phyloP scores from a whole-genome alignment of 768 basidiomycete genomes.

The Phylloporus scabripes region DNA sequence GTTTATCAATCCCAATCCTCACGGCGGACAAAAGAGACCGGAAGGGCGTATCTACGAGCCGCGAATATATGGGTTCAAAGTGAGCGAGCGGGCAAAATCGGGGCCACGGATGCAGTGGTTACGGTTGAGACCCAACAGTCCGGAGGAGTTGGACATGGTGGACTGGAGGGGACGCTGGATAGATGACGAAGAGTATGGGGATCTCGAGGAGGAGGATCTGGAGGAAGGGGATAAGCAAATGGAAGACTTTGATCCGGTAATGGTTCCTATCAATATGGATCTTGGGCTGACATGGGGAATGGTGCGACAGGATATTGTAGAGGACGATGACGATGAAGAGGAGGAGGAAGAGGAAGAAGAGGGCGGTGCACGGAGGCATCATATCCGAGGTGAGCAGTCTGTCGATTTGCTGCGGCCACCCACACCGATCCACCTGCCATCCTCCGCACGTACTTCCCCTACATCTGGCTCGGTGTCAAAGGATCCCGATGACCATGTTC shows the following conservation, averaged over 20 bases:
- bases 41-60: conserved; percentile 84
- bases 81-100: conserved; percentile 89
- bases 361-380: conserved; percentile 23
- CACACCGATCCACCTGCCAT: conserved; percentile 38
- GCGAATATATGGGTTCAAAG: conserved; percentile 95
- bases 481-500: conserved; percentile 34
- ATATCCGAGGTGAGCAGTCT: conserved; percentile 34
- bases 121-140: conserved; percentile 75
- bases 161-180: conserved; percentile 92
- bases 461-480: conserved; percentile 45
- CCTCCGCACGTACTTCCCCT: conserved; percentile 48
- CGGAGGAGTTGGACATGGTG: conserved; percentile 77
- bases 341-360: conserved; percentile 37
- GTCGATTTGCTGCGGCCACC: conserved; percentile 33
- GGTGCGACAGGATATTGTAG: conserved; percentile 42
- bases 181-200: conserved; percentile 67
- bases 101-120: conserved; percentile 98
- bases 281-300: conserved; percentile 9
- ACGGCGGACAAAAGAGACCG: conserved; percentile 86
- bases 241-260: conserved; percentile 83
- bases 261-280: conserved; percentile 14
- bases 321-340: conserved; percentile 57
- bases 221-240: conserved; percentile 62
- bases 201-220: conserved; percentile 47
- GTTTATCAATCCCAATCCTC: conserved; percentile 82